phyloP scores from a whole-genome alignment of 768 basidiomycete species.

The Amanita molliuscula region DNA sequence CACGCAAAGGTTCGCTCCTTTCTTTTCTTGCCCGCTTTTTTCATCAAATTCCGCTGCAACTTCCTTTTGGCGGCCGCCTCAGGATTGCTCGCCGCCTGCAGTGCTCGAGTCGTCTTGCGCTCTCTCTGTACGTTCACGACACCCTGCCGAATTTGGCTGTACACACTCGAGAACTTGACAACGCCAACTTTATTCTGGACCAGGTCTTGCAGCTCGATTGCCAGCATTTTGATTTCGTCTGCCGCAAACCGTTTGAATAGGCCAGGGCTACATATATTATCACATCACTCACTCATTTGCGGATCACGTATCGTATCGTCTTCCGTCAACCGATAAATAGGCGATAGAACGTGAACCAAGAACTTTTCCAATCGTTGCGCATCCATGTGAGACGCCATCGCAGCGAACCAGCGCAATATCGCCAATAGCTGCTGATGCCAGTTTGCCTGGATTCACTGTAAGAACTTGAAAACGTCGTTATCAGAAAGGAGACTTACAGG shows the following conservation, averaged over 20 bases:
- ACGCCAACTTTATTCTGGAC: constrained; percentile 82
- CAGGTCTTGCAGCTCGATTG: constrained; percentile 78
- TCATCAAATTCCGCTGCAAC: constrained; percentile 55
- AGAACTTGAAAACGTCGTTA: background rate
- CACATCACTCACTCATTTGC: constrained; percentile 59
- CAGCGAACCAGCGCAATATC: constrained; percentile 88
- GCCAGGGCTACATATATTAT: background rate
- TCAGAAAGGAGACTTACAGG: constrained; percentile 25
- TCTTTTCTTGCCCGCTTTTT: constrained; percentile 82
- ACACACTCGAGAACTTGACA: constrained; percentile 70
- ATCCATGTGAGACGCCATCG: constrained; percentile 72
- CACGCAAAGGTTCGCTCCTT: constrained; percentile 55
- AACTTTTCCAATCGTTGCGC: constrained; percentile 47
- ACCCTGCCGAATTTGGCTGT: constrained; percentile 73
- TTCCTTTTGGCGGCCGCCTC: constrained; percentile 70
- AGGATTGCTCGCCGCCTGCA: constrained; percentile 63
- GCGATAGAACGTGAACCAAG: constrained; percentile 77
- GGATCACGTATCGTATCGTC: constrained; percentile 76
- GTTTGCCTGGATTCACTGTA: constrained; percentile 39
- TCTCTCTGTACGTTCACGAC: constrained; percentile 59
- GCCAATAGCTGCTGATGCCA: constrained; percentile 81
- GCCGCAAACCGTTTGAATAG: background rate
- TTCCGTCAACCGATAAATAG: constrained; percentile 79
- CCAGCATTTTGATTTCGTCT: constrained; percentile 81
- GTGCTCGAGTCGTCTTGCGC: constrained; percentile 49